Base-by-base conservation (phyloP, 495 filamentous ascomycete genomes). In the Penicillium bialowiezense region DNA sequence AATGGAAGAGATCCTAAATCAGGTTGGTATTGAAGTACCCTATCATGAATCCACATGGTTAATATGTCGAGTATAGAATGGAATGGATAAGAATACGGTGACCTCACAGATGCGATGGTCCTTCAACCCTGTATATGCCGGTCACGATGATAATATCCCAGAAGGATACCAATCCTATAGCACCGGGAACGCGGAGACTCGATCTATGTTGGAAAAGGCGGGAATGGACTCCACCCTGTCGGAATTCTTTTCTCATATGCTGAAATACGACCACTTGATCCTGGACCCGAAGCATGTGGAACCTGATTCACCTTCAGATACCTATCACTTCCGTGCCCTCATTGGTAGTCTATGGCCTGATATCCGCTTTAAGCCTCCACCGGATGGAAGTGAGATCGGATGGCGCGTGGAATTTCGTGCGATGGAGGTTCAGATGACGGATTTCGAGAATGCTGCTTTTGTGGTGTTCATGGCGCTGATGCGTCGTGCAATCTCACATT, bases 341-440 rank as follows among this genome's bases (percentile, higher is more conserved):
- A 32, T 32, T 7, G 29, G 29, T 12, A 32, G 29, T 32, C 29
- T 32, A 4, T 32, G 29, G 29, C 29, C 29, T 33, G 89, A 93
- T 71, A 91, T 96, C 78, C 85, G 90, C 23, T 95, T 95, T 77
- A 96, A 96, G 71, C 91, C 91, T 17, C 90, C 90, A 44, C 73
- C 73, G 17, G 73, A 80, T 3, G 85, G 85, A 33, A 58, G 59
- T 48, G 82, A 80, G 61, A 92, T 85, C 48, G 90, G 90, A 23
- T 96, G 90, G 90, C 80, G 90, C 17, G 91, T 96, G 37, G 90
- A 96, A 64, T 95, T 95, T 62, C 79, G 90, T 1, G 84, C 87
- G 1, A 95, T 96, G 90, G 90, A 96, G 65, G 92, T 95, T 48
- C 91, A 96, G 58, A 77, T 93, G 48, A 95, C 90, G 9, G 90